Conservation (phyloP, 768 basidiomycete species). For the Trametes cingulata region DNA sequence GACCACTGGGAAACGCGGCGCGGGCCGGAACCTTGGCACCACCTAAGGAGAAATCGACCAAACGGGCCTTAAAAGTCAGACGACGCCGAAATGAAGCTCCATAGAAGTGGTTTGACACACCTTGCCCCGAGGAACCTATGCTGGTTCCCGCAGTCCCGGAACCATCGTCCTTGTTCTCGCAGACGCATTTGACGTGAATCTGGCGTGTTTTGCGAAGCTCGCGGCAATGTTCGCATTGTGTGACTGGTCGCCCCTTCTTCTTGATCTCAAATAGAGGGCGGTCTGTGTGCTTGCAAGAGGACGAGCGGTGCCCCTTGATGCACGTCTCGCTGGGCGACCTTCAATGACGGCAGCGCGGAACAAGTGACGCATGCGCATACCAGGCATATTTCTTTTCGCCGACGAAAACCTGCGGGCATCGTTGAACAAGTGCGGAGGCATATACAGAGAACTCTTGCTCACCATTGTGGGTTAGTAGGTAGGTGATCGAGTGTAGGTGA, state of each 20-base stretch:
- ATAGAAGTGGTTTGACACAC: conserved; percentile 43
- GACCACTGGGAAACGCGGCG: conserved; percentile 81
- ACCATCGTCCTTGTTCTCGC: conserved; percentile 27
- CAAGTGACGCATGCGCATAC: conserved; percentile 38
- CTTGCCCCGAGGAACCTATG: conserved; percentile 51
- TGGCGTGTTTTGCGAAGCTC: conserved; percentile 42
- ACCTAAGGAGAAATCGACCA: conserved; percentile 38
- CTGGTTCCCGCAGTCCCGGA: not conserved
- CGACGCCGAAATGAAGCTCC: conserved; percentile 3
- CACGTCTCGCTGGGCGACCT: conserved; percentile 70
- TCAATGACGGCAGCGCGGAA: conserved; percentile 7
- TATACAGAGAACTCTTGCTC: conserved; percentile 13
- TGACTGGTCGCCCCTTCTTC: conserved; percentile 62
- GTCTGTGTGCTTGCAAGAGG: conserved; percentile 84
- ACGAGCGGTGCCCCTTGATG: conserved; percentile 93
- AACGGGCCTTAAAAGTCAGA: conserved; percentile 48
- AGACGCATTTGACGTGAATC: conserved; percentile 44
- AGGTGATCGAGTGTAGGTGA: conserved; percentile 1
- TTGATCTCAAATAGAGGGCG: conserved; percentile 82
- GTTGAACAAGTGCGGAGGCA: not conserved
- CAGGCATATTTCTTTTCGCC: conserved; percentile 82
- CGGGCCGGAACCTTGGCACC: conserved; percentile 59
- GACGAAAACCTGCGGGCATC: conserved; percentile 56
- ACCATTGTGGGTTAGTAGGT: conserved; percentile 45
- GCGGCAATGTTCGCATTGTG: conserved; percentile 47